phyloP scores from a whole-genome alignment of 1,139 yeast species.

The Suhomyces yuchorum region DNA sequence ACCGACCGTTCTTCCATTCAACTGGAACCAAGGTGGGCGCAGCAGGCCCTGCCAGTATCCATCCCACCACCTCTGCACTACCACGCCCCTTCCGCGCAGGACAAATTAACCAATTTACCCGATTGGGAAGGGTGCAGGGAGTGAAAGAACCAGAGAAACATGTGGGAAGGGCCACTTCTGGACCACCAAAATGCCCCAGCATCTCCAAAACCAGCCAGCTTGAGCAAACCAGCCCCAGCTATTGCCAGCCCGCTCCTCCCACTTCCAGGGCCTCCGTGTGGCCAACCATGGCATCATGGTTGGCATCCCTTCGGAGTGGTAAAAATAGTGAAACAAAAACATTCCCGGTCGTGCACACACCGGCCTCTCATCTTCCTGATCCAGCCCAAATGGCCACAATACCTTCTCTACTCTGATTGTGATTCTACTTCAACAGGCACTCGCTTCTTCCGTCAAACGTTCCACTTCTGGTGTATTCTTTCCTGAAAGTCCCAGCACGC shows the following conservation, averaged over 20 bases:
- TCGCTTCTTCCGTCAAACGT: not conserved
- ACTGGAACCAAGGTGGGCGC: no score
- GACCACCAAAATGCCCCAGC: not conserved
- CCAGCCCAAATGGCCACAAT: conserved; percentile 1
- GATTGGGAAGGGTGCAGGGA: not conserved
- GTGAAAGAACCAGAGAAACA: no score
- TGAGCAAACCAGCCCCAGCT: not conserved
- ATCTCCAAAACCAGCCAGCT: not conserved
- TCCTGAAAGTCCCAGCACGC: not conserved
- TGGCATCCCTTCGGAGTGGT: not conserved
- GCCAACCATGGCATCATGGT: not conserved
- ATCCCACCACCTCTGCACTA: not conserved
- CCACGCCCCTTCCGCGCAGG: not conserved
- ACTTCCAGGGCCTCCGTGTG: not conserved
- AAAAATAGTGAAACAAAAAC: conserved; percentile 12
- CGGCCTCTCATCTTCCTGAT: not conserved
- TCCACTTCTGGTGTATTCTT: not conserved
- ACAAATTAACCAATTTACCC: conserved; percentile 1
- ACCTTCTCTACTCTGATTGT: no score
- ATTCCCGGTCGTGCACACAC: conserved; percentile 8
- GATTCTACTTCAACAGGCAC: not conserved
- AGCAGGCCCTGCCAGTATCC: no score
- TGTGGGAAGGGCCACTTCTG: no score
- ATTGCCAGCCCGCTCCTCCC: no score
- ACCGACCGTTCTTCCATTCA: no score